phyloP scores from a whole-genome alignment of 169 alveolate genomes.

The Theileria orientalis region DNA sequence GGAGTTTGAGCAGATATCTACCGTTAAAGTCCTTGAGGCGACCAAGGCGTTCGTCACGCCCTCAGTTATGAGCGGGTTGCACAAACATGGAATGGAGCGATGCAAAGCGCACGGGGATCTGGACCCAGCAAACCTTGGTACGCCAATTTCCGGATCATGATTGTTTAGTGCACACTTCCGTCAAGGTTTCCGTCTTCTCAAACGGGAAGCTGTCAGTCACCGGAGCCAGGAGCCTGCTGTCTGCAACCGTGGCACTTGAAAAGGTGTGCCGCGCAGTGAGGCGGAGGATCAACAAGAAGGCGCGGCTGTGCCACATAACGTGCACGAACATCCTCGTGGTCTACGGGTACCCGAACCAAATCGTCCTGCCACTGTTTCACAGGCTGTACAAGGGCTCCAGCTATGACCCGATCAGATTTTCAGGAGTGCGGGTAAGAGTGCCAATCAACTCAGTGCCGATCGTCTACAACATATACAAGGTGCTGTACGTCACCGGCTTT shows the following conservation, averaged over 20 bases:
- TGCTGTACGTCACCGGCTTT: not conserved
- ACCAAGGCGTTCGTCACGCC: not conserved
- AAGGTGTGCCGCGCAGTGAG: conserved; percentile 71
- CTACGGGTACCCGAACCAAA: conserved; percentile 58
- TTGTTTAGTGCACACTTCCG: conserved; percentile 42
- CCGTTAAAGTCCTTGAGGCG: conserved; percentile 19
- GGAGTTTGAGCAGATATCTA: conserved; percentile 26
- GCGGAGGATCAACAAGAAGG: conserved; percentile 59
- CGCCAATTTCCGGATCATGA: not conserved
- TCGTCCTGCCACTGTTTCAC: conserved; percentile 66
- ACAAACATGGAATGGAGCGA: not conserved
- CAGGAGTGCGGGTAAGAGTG: conserved; percentile 51
- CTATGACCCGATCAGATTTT: conserved; percentile 62
- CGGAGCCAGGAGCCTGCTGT: conserved; percentile 70
- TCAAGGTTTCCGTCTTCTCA: conserved; percentile 73
- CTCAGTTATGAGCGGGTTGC: not conserved
- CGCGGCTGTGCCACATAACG: conserved; percentile 41
- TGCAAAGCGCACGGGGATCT: not conserved
- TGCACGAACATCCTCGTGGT: conserved; percentile 74
- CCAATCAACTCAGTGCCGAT: conserved; percentile 20
- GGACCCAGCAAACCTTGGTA: not conserved
- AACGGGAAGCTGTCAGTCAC: conserved; percentile 75
- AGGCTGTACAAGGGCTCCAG: conserved; percentile 53
- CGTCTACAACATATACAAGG: conserved; percentile 7
- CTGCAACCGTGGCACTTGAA: conserved; percentile 70